A percentile compares a stretch with the other conserved stretches of the same genome.
Conservation (phyloP, 2,329 filamentous ascomycete genomes). For the Verruconis gallopava region DNA sequence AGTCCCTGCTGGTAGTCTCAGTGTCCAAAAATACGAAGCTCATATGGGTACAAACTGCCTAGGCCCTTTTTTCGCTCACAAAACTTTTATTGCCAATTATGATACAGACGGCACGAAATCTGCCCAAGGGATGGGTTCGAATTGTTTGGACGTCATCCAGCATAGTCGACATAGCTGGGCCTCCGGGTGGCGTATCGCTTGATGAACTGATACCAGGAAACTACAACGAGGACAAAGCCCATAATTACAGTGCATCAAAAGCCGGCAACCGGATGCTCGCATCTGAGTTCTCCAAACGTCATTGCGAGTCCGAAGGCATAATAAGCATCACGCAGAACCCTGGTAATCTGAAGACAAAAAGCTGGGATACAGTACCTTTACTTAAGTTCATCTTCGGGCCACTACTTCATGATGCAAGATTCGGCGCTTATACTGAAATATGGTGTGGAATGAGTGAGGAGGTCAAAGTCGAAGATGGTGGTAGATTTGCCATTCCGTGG, state of each 20-base stretch:
- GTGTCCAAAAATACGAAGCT: slow-evolving; percentile 22
- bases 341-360: slow-evolving; percentile 15
- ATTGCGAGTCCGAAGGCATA: slow-evolving; percentile 11
- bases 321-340: slow-evolving; percentile 16
- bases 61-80: slow-evolving; percentile 28
- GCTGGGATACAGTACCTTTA: background rate
- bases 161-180: slow-evolving; percentile 12
- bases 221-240: slow-evolving; percentile 11
- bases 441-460: slow-evolving; percentile 10
- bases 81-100: slow-evolving; percentile 26
- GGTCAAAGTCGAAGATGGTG: slow-evolving; percentile 10
- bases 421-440: slow-evolving; percentile 17
- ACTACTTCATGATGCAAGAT: slow-evolving; percentile 12
- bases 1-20: slow-evolving; percentile 16
- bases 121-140: slow-evolving; percentile 18
- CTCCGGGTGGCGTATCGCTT: slow-evolving; percentile 13
- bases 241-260: slow-evolving; percentile 16
- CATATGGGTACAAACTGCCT: slow-evolving; percentile 30
- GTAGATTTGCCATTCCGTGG: slow-evolving; percentile 16
- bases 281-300: slow-evolving; percentile 12
- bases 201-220: slow-evolving; percentile 9
- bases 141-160: slow-evolving; percentile 23
- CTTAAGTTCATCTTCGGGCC: background rate
- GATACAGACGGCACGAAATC: slow-evolving; percentile 17
- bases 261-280: slow-evolving; percentile 16